These are phyloP conservation scores for Xylaria sp. DNA, from an alignment of 2,329 filamentous ascomycete species.

Conservation along the genomic window DNA sequence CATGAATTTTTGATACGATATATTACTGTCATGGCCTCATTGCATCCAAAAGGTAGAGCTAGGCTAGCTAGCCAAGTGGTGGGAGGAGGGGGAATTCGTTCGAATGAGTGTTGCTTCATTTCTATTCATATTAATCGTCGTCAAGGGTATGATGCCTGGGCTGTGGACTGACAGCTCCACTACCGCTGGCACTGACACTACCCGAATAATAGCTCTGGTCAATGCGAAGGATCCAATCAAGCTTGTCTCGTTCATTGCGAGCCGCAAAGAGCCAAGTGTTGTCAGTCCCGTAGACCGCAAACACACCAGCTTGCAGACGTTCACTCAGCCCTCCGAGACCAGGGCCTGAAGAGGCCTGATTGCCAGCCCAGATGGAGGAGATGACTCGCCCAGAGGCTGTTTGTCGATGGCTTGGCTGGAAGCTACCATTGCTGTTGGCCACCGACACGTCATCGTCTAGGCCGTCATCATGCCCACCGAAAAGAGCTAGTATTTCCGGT, in stretches of 20 bases:
- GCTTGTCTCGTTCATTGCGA: slow-evolving; percentile 88
- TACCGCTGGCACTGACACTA: slow-evolving; percentile 56
- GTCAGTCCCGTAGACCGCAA: slow-evolving; percentile 92
- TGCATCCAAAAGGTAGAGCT: slow-evolving; percentile 26
- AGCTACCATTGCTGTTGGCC: slow-evolving; percentile 52
- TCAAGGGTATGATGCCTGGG: slow-evolving; percentile 43
- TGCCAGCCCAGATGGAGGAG: slow-evolving; percentile 66
- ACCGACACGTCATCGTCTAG: slow-evolving; percentile 36
- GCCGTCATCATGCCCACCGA: slow-evolving; percentile 55
- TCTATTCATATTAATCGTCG: slow-evolving; percentile 31
- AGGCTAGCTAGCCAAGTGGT: slow-evolving; percentile 8
- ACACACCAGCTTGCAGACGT: slow-evolving; percentile 77
- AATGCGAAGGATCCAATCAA: slow-evolving; percentile 96
- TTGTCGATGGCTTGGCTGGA: slow-evolving; percentile 60
- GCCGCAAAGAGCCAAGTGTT: slow-evolving; percentile 97
- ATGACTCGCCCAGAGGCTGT: slow-evolving; percentile 64
- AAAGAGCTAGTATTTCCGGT: slow-evolving; percentile 83
- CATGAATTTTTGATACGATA: slow-evolving; percentile 29
- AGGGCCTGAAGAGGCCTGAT: slow-evolving; percentile 54
- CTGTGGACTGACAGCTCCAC: slow-evolving; percentile 54
- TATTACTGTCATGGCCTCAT: slow-evolving; percentile 38
- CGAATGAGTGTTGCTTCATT: slow-evolving; percentile 12
- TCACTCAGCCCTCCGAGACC: slow-evolving; percentile 67
- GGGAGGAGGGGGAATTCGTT: background rate
- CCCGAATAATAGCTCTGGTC: slow-evolving; percentile 78